Conservation (phyloP, 106 monocot genomes). For the Dioscorea alata region DNA sequence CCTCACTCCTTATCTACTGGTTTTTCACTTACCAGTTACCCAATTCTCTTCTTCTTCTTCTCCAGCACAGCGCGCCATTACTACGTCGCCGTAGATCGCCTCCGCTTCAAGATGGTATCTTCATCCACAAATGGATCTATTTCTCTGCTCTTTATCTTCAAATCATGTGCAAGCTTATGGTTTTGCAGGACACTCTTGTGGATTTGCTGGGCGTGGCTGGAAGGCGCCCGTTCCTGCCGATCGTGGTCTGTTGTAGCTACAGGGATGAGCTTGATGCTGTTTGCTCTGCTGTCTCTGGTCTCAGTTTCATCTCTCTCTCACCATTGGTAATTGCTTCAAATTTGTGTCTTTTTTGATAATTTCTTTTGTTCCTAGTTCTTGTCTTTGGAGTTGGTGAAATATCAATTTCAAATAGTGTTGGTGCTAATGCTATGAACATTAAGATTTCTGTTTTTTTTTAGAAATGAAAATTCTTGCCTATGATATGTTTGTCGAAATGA, state of each 20-base stretch:
- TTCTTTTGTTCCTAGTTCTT: too few species aligned
- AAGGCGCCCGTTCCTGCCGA: slow-evolving; percentile 54
- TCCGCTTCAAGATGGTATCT: slow-evolving; percentile 79
- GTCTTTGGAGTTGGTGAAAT: too few species aligned
- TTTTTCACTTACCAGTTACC: not conserved
- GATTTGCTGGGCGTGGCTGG: slow-evolving; percentile 86
- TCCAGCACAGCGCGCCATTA: slow-evolving; percentile 60
- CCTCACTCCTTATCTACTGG: not conserved
- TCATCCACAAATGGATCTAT: not conserved
- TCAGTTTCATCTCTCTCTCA: slow-evolving; percentile 68
- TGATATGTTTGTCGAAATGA: too few species aligned
- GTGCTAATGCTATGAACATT: too few species aligned
- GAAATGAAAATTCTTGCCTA: too few species aligned
- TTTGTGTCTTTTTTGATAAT: not conserved
- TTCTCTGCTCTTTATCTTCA: not conserved
- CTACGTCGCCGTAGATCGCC: slow-evolving; percentile 85
- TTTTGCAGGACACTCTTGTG: slow-evolving; percentile 66
- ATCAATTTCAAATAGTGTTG: too few species aligned
- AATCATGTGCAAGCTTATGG: not conserved
- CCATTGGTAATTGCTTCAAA: slow-evolving; percentile 45
- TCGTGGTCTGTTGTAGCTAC: slow-evolving; percentile 81
- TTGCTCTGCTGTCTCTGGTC: slow-evolving; percentile 62
- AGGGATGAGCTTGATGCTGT: slow-evolving; percentile 93
- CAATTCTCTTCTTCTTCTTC: not conserved
- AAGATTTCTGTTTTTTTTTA: too few species aligned